Base-by-base conservation (phyloP, 352 stramenopile genomes). In the Globisporangium yorkense region DNA sequence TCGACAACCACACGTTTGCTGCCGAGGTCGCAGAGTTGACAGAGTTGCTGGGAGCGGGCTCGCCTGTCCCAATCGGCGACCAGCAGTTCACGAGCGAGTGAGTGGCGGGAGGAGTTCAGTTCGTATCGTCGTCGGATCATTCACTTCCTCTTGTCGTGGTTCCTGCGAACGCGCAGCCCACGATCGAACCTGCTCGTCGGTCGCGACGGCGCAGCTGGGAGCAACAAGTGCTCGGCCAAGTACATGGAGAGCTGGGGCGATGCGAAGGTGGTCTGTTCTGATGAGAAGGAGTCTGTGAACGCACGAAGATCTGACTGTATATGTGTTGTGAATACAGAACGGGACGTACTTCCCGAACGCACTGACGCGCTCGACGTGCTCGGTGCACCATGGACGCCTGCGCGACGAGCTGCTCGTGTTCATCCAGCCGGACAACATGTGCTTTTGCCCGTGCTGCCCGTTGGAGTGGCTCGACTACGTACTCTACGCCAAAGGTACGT, bases 381-480 rank as follows among this genome's bases (percentile, higher is more conserved):
- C 39, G n/a, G 51, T 70, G 44, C 31, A 39, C 37, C 63, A 77
- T 18, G 40, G 49, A 21, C 39, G 40, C 4, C 46, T 62, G 31
- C 35, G 21, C 1, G 59, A 73, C 8, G 50, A 65, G 24, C 51
- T 62, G 40, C 64, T 68, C 27, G 63, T 88, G 27, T 79, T 75
- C 40, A 53, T 75, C 39, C 48, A 75, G 16, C 57, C 60, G 7
- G 66, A 77, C 21, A 71, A 66, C 10, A 83, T 86, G 67, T 94
- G 84, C 65, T 94, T 79, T 51, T 94, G 84, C 47, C 71, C 84
- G 0, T 94, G 84, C 59, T 94, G 84, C 51, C 81, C 84, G 35
- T 56, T 84, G 1, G 84, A 94, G 59, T 94, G 84, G 84, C 62
- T 94, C 20, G 84, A 94, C 69, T 94, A 94, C 63, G 75, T 92